A percentile compares a stretch with the other conserved stretches of the same genome.
phyloP scores from a whole-genome alignment of 1,284 basidiomycete genomes.

The Golubevia pallescens region DNA sequence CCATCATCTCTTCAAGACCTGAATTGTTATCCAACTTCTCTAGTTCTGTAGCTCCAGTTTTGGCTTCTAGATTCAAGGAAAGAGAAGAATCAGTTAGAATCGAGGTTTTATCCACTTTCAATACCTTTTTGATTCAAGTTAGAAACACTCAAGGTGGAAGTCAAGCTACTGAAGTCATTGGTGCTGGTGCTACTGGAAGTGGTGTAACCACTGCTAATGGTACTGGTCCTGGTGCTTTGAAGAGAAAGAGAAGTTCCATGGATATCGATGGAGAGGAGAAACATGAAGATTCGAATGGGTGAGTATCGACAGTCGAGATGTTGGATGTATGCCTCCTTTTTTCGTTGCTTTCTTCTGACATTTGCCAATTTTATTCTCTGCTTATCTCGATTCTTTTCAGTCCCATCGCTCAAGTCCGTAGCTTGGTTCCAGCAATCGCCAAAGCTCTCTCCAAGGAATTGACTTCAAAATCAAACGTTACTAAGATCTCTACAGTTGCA shows the following conservation, averaged over 20 bases:
- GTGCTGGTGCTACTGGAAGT: too few relatives aligned
- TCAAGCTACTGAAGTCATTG: conserved; percentile 73
- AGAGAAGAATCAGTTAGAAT: conserved; percentile 94
- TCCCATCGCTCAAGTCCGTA: conserved; percentile 69
- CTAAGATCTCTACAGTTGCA: conserved; percentile 82
- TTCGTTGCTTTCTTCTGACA: too few relatives aligned
- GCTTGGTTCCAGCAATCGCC: conserved; percentile 78
- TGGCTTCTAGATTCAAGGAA: conserved; percentile 89
- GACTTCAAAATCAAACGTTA: conserved; percentile 80
- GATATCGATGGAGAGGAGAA: conserved; percentile 32
- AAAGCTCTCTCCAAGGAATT: conserved; percentile 85
- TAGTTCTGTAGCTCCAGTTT: conserved; percentile 80
- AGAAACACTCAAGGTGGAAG: conserved; percentile 23
- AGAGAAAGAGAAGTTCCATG: conserved; percentile 59
- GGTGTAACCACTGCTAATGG: too few relatives aligned
- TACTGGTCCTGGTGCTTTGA: conserved; percentile 54
- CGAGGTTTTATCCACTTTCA: conserved; percentile 88
- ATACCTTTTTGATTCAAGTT: conserved; percentile 77
- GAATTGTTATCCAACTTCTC: conserved; percentile 82
- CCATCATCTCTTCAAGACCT: conserved; percentile 83
- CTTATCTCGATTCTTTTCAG: conserved; percentile 6
- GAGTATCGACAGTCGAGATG: conserved; percentile 17
- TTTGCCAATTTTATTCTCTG: conserved; percentile 6
- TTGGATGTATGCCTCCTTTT: conserved; percentile 17
- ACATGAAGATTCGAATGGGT: conserved; percentile 29